Base-by-base conservation (phyloP, 441 rosid species). In the Flueggea neowawraea region DNA sequence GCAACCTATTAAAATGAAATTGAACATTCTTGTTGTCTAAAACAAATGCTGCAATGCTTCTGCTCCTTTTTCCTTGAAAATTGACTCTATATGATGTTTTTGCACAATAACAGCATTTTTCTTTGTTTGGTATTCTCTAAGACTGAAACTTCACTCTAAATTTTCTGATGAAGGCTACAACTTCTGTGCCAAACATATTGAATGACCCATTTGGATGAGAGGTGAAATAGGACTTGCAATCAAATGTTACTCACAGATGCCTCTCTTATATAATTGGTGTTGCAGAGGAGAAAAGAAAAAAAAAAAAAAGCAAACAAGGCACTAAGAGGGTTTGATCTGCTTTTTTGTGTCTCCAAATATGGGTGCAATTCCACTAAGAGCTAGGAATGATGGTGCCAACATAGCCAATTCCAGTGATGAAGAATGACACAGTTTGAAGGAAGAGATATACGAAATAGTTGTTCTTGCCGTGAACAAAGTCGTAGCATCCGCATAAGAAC, bases 321-420 rank as follows among this genome's bases (percentile, higher is more conserved):
- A 54, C 6, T 9, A 45, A 54, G 58, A 16, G 56, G 69, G 49
- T 48, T 58, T 6, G 43, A 47, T 43, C 12, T 36, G 39, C 22
- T 33, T 12, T 62, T 6, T 12, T 22, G 28, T 22, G 28, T 22
- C 6, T 59, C 45, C 43, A 48, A 36, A 36, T 22, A 22, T 36
- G 41, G 41, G 41, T 36, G 41, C 41, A 36, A 36, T 36, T 14
- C 48, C 13, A 45, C 54, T 58, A 70, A 61, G 66, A 83, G 51
- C 63, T 69, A 12, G 74, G 78, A 62, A 90, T 84, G 61, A 88
- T 88, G 50, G 97, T 94, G 56, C 99, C 99, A 2, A 91, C 74
- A 65, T 90, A 94, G 57, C 99, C 99, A 16, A 94, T 73, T 64
- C 99, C 99, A 11, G 89, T 77, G 70, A 94, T 89, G 81, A 86